phyloP scores from a whole-genome alignment of 192 early-diverging fungal genomes.

The Backusella tarrabulga region DNA sequence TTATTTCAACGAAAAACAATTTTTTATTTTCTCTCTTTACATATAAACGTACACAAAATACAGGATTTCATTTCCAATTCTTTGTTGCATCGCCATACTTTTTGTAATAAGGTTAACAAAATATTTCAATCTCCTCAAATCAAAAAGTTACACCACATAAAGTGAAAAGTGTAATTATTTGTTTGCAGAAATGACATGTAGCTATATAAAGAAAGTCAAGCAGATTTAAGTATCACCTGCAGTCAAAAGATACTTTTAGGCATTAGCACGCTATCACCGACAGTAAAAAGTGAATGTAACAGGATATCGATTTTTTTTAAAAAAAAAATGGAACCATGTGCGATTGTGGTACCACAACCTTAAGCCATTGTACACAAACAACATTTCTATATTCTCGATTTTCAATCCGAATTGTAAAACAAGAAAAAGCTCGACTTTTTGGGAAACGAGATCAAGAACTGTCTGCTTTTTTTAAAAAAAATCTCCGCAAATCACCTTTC shows the following conservation, averaged over 20 bases:
- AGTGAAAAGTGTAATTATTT: background rate
- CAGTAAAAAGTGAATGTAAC: background rate
- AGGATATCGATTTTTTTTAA: background rate
- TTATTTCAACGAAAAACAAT: background rate
- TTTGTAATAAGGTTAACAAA: background rate
- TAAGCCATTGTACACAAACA: background rate
- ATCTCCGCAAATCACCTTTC: background rate
- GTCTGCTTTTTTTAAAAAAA: background rate
- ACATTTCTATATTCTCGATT: background rate
- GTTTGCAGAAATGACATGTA: conserved; percentile 3
- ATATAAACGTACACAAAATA: background rate
- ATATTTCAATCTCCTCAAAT: background rate
- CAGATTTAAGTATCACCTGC: background rate
- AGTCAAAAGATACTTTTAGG: background rate
- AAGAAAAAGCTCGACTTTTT: background rate
- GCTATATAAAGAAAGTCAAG: background rate
- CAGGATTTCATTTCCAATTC: background rate
- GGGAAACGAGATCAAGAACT: background rate
- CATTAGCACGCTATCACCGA: background rate
- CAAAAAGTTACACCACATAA: conserved; percentile 2
- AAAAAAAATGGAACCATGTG: background rate
- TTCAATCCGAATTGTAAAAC: too few species aligned
- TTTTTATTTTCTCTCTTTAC: background rate
- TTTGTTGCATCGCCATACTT: background rate
- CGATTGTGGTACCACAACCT: background rate